Evolutionary conservation across 345 rosid species (phyloP).

Genomic region (Reutealis trisperma): DNA sequence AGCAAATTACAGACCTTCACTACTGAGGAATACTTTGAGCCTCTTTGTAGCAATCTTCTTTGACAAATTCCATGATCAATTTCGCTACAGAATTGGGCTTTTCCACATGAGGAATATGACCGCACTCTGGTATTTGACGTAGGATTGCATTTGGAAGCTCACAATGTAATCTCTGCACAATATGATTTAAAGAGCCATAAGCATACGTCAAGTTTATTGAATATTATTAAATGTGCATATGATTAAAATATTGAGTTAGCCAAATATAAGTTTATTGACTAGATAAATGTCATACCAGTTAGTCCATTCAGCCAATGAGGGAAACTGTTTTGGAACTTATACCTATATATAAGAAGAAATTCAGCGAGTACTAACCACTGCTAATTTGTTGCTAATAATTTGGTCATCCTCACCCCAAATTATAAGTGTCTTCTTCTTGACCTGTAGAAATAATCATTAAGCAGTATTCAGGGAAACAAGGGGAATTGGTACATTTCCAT

Average conservation of each 20-base stretch:
- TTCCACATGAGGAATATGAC: conserved; percentile 92
- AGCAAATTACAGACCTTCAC: conserved; percentile 5
- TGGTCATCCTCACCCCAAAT: conserved; percentile 92
- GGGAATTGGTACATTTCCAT: not conserved
- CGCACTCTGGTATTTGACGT: conserved; percentile 74
- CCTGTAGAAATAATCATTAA: conserved; percentile 39
- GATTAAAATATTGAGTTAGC: no score
- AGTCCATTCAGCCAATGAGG: not conserved
- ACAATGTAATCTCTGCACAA: conserved; percentile 64
- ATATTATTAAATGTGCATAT: not conserved
- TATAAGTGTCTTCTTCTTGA: conserved; percentile 71
- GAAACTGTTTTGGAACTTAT: no score
- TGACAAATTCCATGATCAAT: conserved; percentile 59
- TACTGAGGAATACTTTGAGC: conserved; percentile 24
- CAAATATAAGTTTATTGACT: not conserved
- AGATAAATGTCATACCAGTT: not conserved
- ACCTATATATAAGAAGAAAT: not conserved
- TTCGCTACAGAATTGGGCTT: conserved; percentile 56
- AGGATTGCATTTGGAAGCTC: conserved; percentile 66
- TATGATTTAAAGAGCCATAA: not conserved
- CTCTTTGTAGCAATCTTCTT: conserved; percentile 43
- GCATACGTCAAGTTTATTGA: not conserved
- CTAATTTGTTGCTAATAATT: conserved; percentile 73
- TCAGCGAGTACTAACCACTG: conserved; percentile 53
- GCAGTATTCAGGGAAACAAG: not conserved